Percentiles rank a stretch among this genome's conserved stretches.
Evolutionary conservation across 768 basidiomycete species (phyloP).

Genomic region (Boletus pseudo-olivaceus): DNA sequence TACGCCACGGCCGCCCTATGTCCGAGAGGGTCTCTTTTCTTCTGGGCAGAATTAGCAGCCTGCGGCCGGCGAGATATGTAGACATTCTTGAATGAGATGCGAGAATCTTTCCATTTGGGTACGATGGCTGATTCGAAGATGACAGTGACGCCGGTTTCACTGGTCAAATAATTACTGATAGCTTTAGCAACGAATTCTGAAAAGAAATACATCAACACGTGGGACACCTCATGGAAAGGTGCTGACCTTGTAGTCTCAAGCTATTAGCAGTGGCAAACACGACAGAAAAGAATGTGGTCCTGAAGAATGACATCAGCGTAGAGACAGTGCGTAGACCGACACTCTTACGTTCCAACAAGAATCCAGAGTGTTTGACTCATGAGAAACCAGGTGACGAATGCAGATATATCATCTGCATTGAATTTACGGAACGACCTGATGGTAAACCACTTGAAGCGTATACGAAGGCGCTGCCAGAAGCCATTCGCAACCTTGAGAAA

Average conservation of each 20-base stretch:
- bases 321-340: not conserved
- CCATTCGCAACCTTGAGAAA: constrained; percentile 80
- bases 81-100: constrained; percentile 95
- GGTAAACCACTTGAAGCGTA: constrained; percentile 97
- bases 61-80: constrained; percentile 81
- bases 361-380: constrained; percentile 97
- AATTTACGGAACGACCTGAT: constrained; percentile 93
- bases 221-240: not conserved
- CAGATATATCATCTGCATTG: constrained; percentile 95
- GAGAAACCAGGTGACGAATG: constrained; percentile 93
- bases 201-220: constrained; percentile 5
- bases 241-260: constrained; percentile 73
- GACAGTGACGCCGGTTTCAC: constrained; percentile 89
- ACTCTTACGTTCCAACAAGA: constrained; percentile 64
- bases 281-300: constrained; percentile 95
- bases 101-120: constrained; percentile 95
- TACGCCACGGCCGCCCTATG: constrained; percentile 66
- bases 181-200: constrained; percentile 80
- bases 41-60: constrained; percentile 14
- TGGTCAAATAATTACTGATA: constrained; percentile 90
- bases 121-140: constrained; percentile 98
- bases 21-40: constrained; percentile 28
- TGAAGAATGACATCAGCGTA: constrained; percentile 24
- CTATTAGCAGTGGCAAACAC: constrained; percentile 88
- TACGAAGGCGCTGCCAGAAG: constrained; percentile 86